Base-by-base conservation (phyloP, 2,329 filamentous ascomycete species). In the Colletotrichum musicola region DNA sequence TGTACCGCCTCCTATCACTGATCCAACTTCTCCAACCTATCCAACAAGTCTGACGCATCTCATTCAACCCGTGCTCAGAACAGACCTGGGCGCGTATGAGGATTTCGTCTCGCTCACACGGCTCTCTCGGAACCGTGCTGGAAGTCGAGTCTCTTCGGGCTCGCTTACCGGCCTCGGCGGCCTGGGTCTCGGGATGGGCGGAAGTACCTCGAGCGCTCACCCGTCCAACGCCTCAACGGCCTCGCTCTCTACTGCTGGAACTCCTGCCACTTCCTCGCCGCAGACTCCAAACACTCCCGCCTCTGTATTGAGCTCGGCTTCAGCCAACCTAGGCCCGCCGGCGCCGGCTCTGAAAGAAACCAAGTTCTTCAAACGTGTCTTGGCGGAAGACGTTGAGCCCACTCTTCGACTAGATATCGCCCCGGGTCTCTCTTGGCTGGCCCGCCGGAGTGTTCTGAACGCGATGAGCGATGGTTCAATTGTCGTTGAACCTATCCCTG, bases 381-480 rank as follows among this genome's bases (percentile, higher is more conserved):
- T 98, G 27, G 86, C 89, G 20, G 96, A 99, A 78, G 96, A 99
- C 76, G 93, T 99, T 64, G 96, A 99, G 77, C 96, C 96, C 0
- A 97, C 96, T 0, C 83, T 99, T 10, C 90, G 96, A 49, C 87
- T 99, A 4, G 96, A 99, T 78, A 87, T 90, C 2, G 95, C 96
- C 0, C 96, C 96, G 0, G 93, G 95, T 0, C 88, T 99, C 30
- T 98, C 94, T 0, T 99, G 96, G 94, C 87, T 99, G 54, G 94
- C 93, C 56, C 92, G 95, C 53, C 90, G 96, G 65, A 93, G 92
- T 6, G 94, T 98, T 5, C 80, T 97, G 44, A 92, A 88, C 69
- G 91, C 94, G 60, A 92, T 99, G 72, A 92, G 92, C 20, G 93
- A 97, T 44, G 95, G 95, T 12, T 92, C 89, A 12, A 84, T 99